phyloP scores from a whole-genome alignment of 768 basidiomycete genomes.

The Chalciporus sphaerocephalus region DNA sequence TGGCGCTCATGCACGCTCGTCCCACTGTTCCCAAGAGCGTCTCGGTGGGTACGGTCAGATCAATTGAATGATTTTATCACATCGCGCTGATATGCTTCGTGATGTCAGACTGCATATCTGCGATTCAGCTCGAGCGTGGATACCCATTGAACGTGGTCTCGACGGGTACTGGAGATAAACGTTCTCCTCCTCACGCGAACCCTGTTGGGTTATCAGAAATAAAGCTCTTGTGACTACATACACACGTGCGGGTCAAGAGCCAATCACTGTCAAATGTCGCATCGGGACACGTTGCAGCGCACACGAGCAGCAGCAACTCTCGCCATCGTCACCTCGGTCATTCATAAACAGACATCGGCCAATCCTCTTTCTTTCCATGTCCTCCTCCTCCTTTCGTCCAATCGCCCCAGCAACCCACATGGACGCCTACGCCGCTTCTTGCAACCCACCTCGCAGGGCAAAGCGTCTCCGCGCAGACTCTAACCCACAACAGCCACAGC shows the following conservation, averaged over 20 bases:
- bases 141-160: background rate
- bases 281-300: constrained; percentile 16
- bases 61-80: too few relatives aligned
- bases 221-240: constrained; percentile 7
- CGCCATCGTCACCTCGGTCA: background rate
- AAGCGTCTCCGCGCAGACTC: constrained; percentile 37
- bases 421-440: constrained; percentile 34
- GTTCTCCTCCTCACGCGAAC: too few relatives aligned
- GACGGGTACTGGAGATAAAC: too few relatives aligned
- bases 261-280: constrained; percentile 15
- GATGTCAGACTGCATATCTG: too few relatives aligned
- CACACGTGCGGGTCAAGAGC: constrained; percentile 19
- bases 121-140: too few relatives aligned
- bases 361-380: constrained; percentile 4
- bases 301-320: constrained; percentile 20
- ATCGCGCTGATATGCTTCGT: too few relatives aligned
- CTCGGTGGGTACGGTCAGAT: too few relatives aligned
- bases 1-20: too few relatives aligned
- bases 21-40: too few relatives aligned
- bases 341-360: background rate
- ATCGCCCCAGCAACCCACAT: constrained; percentile 24
- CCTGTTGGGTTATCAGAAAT: background rate
- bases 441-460: constrained; percentile 44
- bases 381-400: constrained; percentile 18
- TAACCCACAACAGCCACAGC: constrained; percentile 1